These are phyloP conservation scores for Liquidambar formosana DNA, from an alignment of 164 flowering plant species.

Conservation along the genomic window DNA sequence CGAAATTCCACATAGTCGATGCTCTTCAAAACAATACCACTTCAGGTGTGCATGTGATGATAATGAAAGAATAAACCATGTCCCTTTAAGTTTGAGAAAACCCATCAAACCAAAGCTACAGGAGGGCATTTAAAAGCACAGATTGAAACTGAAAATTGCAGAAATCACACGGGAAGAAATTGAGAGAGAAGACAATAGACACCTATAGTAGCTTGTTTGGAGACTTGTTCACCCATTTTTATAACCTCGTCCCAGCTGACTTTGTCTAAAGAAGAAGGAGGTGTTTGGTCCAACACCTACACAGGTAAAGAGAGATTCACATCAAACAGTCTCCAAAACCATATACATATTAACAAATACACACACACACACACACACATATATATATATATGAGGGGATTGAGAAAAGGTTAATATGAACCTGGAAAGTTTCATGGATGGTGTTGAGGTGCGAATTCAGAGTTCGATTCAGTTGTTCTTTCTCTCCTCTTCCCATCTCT, in stretches of 20 bases:
- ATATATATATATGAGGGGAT: too few relatives aligned
- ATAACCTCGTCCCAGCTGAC: constrained; percentile 77
- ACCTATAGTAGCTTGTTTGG: constrained; percentile 88
- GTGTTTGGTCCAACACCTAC: constrained; percentile 60
- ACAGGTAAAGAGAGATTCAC: neutral
- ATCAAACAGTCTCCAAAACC: neutral
- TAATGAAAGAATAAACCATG: constrained; percentile 1
- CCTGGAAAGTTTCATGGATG: constrained; percentile 86
- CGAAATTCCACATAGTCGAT: too few relatives aligned
- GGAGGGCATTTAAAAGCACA: neutral
- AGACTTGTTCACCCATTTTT: constrained; percentile 66
- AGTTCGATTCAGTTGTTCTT: constrained; percentile 42
- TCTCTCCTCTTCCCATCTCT: constrained; percentile 55
- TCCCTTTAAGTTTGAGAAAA: neutral
- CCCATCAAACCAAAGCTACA: neutral
- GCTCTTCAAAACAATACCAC: too few relatives aligned
- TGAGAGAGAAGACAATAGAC: neutral
- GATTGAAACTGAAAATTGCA: neutral
- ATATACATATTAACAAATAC: neutral
- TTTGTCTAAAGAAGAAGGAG: constrained; percentile 54
- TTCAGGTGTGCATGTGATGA: too few relatives aligned
- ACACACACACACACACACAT: neutral
- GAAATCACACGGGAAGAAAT: neutral
- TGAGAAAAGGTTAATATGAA: constrained; percentile 6
- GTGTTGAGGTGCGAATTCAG: constrained; percentile 50